A percentile compares a stretch with the other conserved stretches of the same genome.
Evolutionary conservation across 495 filamentous ascomycete genomes (phyloP).

Genomic region (Xeromyces bisporus): DNA sequence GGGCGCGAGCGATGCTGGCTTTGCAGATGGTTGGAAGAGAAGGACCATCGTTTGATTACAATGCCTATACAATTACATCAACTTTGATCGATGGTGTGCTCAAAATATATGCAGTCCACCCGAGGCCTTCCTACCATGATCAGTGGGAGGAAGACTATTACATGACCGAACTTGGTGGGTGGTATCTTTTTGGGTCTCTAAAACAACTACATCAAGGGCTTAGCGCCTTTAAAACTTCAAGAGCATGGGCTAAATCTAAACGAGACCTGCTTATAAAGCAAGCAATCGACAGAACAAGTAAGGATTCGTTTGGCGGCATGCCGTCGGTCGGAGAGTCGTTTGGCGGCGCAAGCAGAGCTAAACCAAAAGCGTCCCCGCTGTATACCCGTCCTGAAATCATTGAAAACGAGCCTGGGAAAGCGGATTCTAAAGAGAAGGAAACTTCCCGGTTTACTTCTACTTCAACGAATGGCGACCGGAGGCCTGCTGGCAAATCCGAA

Average conservation of each 20-base stretch:
- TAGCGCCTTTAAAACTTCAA: background rate
- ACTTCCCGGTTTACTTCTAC: too few relatives aligned
- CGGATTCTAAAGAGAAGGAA: too few relatives aligned
- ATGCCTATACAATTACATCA: conserved; percentile 23
- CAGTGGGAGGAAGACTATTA: background rate
- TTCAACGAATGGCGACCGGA: too few relatives aligned
- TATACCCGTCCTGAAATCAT: too few relatives aligned
- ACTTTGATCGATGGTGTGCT: conserved; percentile 3
- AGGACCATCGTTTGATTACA: conserved; percentile 22
- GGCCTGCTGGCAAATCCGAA: too few relatives aligned
- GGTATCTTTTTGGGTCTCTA: background rate
- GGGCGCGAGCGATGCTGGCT: conserved; percentile 25
- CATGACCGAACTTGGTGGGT: background rate
- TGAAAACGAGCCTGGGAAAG: too few relatives aligned
- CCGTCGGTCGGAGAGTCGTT: too few relatives aligned
- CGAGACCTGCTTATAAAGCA: background rate
- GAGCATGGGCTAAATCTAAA: background rate
- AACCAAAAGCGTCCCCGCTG: too few relatives aligned
- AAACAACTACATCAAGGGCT: background rate
- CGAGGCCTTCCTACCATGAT: too few relatives aligned
- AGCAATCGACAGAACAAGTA: too few relatives aligned
- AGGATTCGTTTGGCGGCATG: too few relatives aligned
- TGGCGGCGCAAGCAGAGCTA: too few relatives aligned
- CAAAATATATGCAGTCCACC: conserved; percentile 6
- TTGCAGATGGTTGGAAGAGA: conserved; percentile 24